Conservation (phyloP, 225 moss, liverwort and hornwort genomes). For the Climacium dendroides region DNA sequence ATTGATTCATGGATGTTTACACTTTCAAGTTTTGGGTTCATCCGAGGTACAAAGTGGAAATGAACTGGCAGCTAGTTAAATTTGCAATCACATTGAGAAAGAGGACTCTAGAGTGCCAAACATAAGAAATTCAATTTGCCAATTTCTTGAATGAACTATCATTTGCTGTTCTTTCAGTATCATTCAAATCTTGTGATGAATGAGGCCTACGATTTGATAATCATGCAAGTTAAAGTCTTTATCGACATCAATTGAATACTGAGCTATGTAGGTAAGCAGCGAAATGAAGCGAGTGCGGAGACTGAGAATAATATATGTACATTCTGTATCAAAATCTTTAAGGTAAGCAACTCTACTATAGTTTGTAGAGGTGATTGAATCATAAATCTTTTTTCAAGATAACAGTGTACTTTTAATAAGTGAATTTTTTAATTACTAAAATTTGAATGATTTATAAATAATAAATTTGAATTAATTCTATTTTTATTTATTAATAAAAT, state of each 20-base stretch:
- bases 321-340: too few relatives aligned
- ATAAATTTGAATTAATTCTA: too few relatives aligned
- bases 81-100: not conserved
- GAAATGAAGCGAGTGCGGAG: not conserved
- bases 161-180: not conserved
- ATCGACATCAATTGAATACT: not conserved
- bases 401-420: too few relatives aligned
- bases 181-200: not conserved
- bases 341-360: too few relatives aligned
- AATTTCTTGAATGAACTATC: not conserved
- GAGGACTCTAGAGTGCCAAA: not conserved
- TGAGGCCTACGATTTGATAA: not conserved
- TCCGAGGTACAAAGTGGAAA: too few relatives aligned
- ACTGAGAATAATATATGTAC: not conserved
- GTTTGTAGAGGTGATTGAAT: too few relatives aligned
- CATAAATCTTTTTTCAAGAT: too few relatives aligned
- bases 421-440: too few relatives aligned
- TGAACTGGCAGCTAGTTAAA: too few relatives aligned
- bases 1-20: not conserved
- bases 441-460: too few relatives aligned
- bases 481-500: too few relatives aligned
- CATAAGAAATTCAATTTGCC: not conserved
- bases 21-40: not conserved
- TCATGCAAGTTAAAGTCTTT: not conserved
- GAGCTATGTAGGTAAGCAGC: not conserved